Evolutionary conservation across 75 land plant species (phyloP).

Genomic region (Chamaecyparis obtusa): DNA sequence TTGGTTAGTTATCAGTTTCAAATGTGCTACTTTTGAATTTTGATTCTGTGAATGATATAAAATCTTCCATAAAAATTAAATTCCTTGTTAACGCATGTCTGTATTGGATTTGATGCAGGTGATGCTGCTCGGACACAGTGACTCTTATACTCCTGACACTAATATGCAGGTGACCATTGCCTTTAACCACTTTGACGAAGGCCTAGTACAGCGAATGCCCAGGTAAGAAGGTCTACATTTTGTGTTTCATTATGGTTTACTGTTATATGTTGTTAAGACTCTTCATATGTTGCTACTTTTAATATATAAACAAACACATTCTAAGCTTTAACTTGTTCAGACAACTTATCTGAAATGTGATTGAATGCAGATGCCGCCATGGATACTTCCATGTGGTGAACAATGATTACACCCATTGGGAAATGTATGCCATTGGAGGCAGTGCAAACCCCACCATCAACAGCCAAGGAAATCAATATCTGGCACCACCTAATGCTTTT

Average conservation of each 20-base stretch:
- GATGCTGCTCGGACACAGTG: slow-evolving; percentile 61
- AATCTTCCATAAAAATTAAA: too few relatives aligned
- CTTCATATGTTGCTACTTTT: too few relatives aligned
- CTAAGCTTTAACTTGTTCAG: too few relatives aligned
- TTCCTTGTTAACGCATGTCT: too few relatives aligned
- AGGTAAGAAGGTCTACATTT: slow-evolving; percentile 59
- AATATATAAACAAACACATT: too few relatives aligned
- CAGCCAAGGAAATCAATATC: slow-evolving; percentile 45
- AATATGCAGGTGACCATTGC: slow-evolving; percentile 76
- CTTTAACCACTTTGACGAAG: slow-evolving; percentile 65
- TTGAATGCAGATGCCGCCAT: slow-evolving; percentile 16
- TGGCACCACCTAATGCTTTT: slow-evolving; percentile 12
- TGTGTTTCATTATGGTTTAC: too few relatives aligned
- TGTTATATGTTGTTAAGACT: too few relatives aligned
- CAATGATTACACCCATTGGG: slow-evolving; percentile 49
- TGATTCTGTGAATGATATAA: too few relatives aligned
- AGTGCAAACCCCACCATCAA: slow-evolving; percentile 45
- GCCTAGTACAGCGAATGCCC: slow-evolving; percentile 74
- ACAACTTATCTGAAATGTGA: neutral
- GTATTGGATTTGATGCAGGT: slow-evolving; percentile 27
- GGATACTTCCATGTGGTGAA: slow-evolving; percentile 43
- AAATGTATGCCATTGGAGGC: slow-evolving; percentile 57
- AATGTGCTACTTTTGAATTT: too few relatives aligned
- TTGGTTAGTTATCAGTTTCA: too few relatives aligned
- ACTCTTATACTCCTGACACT: slow-evolving; percentile 40